Base-by-base conservation (phyloP, 306 rosid species). In the Carpinus viminea region DNA sequence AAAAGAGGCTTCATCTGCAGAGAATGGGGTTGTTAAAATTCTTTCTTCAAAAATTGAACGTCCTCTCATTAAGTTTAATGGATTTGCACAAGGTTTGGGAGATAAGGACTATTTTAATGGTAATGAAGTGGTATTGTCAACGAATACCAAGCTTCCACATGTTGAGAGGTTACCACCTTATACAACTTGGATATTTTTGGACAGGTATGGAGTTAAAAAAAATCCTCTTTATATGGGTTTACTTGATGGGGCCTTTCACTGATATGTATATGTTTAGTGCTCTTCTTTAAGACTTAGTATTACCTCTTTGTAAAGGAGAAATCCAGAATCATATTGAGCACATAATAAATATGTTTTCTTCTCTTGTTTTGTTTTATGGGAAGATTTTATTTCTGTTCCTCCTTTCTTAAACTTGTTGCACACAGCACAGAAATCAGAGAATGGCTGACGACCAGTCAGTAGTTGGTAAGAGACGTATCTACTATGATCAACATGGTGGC, bases 391-490 rank as follows among this genome's bases (percentile, higher is more conserved):
- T 76, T 78, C 80, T 81, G 87, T 75, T 85, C 80, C 72, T 75
- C 77, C 78, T 82, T 70, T 88, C 91, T 89, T 81, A 83, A 86
- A 82, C 87, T 78, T 89, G 50, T 83, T 82, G 75, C 81, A 74
- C 85, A 72, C 89, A 83, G 90, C 81, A 70, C 95, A 95, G 98
- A 85, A 95, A 95, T 85, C 98, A 95, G 93, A 95, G 96, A 87
- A 95, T 95, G 98, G 95, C 96, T 47, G 98, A 92, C 68, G 98
- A 95, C 70, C 98, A 95, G 79, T 95, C 98, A 24, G 98, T 95
- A 38, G 95, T 92, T 21, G 97, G 98, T 81, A 92, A 93, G 90
- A 91, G 97, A 74, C 90, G 91, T n/a, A 94, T 94, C 75, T 94
- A 94, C 87, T 94, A 95, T 64, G 97, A 95, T 64, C 89, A 85